Evolutionary conservation across 768 basidiomycete species (phyloP), one percentile per base, ranked within the genome.

Genomic region (Terana coerulea): DNA sequence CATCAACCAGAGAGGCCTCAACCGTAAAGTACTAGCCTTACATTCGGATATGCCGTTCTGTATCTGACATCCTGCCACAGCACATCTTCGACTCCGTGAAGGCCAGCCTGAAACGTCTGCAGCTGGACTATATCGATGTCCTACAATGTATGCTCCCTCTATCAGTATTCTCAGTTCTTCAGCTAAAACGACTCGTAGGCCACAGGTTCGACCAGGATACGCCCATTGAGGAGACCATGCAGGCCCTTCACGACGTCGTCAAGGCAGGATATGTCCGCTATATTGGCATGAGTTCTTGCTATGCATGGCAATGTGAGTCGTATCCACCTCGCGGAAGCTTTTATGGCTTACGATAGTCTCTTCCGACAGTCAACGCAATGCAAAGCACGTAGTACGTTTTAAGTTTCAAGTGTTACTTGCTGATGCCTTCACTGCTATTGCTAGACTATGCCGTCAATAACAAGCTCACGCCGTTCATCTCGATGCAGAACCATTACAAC

Each of bases 401-500:
- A 11, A 14, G 10, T 46, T 15, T 11, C 8, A 5, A 10, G 60
- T 24, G 24, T 31, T 48, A 17, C 26, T 17, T 34, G 45, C 35
- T 52, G 44, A 26, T 46, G 35, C 37, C 28, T 45, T 25, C 34
- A 8, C 28, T 22, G 5, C n/a, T 14, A 30, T 21, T 11, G 5
- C 3, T 45, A 72, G 70, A 70, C 57, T 75, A 75, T 53, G 74
- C 73, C 3, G 62, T 64, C 55, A 55, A 37, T 9, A 52, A 75
- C 59, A 64, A 66, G 40, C 60, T 69, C 29, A 78, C 76, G 6
- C 77, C 75, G 5, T 83, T 84, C 66, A 77, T 82, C 64, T 77
- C 77, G 9, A 83, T 84, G 82, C 82, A 84, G 63, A 81, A 84
- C 64, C 75, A 79, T 54, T 76, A 83, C 60, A 75, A 62, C 51